phyloP scores from a whole-genome alignment of 2,329 filamentous ascomycete species.

The Fusarium lyarnte region DNA sequence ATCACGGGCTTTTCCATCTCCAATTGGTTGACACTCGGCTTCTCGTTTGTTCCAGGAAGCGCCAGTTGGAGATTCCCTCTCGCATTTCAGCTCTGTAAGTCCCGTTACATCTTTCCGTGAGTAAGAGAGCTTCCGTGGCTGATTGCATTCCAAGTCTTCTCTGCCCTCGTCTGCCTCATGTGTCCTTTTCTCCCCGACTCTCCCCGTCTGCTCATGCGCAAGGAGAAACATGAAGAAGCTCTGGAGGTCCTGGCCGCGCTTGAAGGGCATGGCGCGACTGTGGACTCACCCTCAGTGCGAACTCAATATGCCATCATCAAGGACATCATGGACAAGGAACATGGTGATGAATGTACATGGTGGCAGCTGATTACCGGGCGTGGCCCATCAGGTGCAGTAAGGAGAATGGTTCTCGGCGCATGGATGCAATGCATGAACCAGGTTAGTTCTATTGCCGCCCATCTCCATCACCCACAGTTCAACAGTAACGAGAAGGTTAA shows the following conservation, averaged over 20 bases:
- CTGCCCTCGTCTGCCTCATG: neutral
- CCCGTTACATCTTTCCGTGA: rapidly evolving
- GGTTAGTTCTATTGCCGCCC: neutral
- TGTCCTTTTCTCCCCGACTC: neutral
- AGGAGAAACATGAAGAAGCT: neutral
- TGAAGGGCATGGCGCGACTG: neutral
- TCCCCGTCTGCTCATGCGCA: neutral
- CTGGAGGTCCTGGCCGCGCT: neutral
- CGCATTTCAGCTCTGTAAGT: neutral
- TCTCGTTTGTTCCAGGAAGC: neutral
- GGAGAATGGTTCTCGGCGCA: neutral
- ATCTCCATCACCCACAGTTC: neutral
- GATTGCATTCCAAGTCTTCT: neutral
- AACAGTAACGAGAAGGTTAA: neutral
- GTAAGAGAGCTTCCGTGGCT: neutral
- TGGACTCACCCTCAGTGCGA: neutral
- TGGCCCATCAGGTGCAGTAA: neutral
- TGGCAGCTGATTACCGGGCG: neutral
- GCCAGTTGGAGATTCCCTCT: neutral
- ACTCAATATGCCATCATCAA: neutral
- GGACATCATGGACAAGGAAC: neutral
- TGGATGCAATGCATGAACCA: neutral
- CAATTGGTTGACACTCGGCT: neutral
- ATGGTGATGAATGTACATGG: neutral
- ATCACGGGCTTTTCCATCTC: neutral